phyloP scores from a whole-genome alignment of 257 asterid genomes.

The Salvia hispanica region DNA sequence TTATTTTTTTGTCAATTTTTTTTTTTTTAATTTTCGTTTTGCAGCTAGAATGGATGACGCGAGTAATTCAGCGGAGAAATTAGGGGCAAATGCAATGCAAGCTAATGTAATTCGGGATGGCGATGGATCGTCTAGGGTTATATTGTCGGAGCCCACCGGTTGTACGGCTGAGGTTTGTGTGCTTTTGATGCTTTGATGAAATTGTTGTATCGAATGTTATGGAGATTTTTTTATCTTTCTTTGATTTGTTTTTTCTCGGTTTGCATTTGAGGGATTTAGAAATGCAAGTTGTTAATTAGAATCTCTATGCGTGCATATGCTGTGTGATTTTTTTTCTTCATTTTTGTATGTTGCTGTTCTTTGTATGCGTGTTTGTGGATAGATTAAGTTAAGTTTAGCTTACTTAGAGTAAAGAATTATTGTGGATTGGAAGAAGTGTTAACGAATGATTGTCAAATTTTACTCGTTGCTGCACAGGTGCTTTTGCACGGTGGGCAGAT shows the following conservation, averaged over 20 bases:
- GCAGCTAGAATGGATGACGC: slow-evolving; percentile 46
- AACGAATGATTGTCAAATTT: neutral
- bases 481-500: slow-evolving; percentile 75
- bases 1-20: slow-evolving; percentile 10
- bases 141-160: slow-evolving; percentile 69
- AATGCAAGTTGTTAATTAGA: slow-evolving; percentile 10
- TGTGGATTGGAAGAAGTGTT: neutral
- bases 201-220: slow-evolving; percentile 1
- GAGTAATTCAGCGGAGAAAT: slow-evolving; percentile 39
- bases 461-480: slow-evolving; percentile 47
- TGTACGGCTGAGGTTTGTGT: slow-evolving; percentile 72
- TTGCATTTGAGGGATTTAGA: too few relatives aligned
- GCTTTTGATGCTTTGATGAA: slow-evolving; percentile 11
- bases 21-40: neutral
- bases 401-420: neutral
- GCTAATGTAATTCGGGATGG: slow-evolving; percentile 48
- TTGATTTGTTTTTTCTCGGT: too few relatives aligned
- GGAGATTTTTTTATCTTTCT: neutral
- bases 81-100: slow-evolving; percentile 45
- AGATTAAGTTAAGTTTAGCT: neutral
- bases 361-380: neutral
- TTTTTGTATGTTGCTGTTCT: neutral
- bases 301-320: too few relatives aligned
- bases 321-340: neutral
- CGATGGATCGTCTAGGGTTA: slow-evolving; percentile 63